Conservation (phyloP, 2,329 filamentous ascomycete genomes). For the Penicillium sp. region DNA sequence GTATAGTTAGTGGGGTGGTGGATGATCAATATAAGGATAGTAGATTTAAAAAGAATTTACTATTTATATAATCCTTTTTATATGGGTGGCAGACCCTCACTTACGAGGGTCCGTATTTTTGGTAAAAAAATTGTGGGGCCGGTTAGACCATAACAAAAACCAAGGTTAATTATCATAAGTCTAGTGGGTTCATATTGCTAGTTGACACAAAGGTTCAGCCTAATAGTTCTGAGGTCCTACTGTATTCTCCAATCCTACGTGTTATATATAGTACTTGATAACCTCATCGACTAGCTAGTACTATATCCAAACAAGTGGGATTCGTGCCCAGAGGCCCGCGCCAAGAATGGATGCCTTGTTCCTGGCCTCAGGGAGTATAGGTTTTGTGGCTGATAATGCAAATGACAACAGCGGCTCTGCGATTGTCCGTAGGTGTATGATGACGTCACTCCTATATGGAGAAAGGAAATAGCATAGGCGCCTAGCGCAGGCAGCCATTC, state of each 20-base stretch:
- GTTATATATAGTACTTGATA: not conserved
- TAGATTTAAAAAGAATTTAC: fast-evolving
- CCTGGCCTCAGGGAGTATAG: not conserved
- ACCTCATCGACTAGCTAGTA: not conserved
- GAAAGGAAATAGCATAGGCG: not conserved
- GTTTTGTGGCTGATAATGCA: not conserved
- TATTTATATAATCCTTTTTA: fast-evolving
- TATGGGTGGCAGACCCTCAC: too few species aligned
- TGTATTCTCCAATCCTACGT: too few species aligned
- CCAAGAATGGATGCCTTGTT: not conserved
- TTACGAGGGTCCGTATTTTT: too few species aligned
- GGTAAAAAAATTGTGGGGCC: too few species aligned
- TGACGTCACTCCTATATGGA: not conserved
- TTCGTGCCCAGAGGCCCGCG: not conserved
- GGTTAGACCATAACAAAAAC: too few species aligned
- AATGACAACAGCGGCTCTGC: not conserved
- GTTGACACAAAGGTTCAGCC: too few species aligned
- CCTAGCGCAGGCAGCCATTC: not conserved
- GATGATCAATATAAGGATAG: too few species aligned
- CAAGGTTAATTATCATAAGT: too few species aligned
- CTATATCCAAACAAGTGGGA: not conserved
- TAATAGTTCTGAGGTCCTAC: too few species aligned
- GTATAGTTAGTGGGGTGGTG: too few species aligned
- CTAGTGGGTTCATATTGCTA: too few species aligned
- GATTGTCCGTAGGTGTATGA: not conserved